Evolutionary conservation across 164 flowering plant species (phyloP), one percentile per base, ranked within the genome.

Genomic region (Magnolia officinalis): DNA sequence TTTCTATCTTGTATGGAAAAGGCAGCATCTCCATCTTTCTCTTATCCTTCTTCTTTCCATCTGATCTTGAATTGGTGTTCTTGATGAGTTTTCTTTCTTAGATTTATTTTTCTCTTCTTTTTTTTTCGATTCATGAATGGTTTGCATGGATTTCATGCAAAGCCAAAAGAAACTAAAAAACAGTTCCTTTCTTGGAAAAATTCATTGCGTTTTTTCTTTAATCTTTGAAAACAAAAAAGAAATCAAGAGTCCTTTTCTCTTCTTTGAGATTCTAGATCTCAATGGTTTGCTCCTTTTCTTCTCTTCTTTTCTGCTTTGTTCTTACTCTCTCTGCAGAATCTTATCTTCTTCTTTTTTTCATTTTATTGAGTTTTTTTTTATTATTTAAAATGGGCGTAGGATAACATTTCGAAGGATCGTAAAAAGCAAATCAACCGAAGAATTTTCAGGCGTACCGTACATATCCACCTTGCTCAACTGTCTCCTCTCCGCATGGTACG

Each of bases 391-490:
- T 50, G 24, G 24, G 16, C 4, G 73, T 55, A 95, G 98, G 84
- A 87, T 93, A 16, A 95, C 99, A 65, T 95, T 91, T 81, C 81
- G 83, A 82, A 87, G 99, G 81, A 88, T 95, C 79, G 67, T 93
- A 0, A 80, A 59, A 75, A 86, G 82, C 78, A 91, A 80, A 79
- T 91, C 97, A 2, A 92, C 98, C 6, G 96, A 93, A 84, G 84
- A 93, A 45, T 95, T 95, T 76, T 95, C 99, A 10, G 97, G 99
- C 70, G 78, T 95, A 18, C 99, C 99, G 0, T 93, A 93, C 80
- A 89, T 89, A 61, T 87, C 93, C 92, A 89, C 98, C 23, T 72
- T 92, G 77, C 94, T 93, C 84, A 93, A 92, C 83, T 90, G 95
- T 76, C 93, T 95, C 76, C 94, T 95, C 63, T 89, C 98, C 13